phyloP scores from a whole-genome alignment of 1,284 basidiomycete species.

The Cerioporus squamosus region DNA sequence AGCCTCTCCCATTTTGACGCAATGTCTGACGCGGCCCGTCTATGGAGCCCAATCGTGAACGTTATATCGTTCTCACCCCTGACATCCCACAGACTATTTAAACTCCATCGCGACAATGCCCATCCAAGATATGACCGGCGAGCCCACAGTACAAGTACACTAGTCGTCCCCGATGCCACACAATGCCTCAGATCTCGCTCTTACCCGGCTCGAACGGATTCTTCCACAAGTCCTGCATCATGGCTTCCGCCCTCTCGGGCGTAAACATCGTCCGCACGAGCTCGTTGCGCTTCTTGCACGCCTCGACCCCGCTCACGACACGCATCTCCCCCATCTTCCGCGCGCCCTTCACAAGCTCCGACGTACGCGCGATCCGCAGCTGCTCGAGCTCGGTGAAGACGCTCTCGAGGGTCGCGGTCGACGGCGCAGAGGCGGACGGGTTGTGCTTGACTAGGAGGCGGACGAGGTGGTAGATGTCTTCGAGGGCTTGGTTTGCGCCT shows the following conservation, averaged over 20 bases:
- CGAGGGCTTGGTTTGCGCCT: slow-evolving; percentile 53
- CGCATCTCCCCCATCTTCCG: slow-evolving; percentile 42
- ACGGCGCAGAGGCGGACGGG: slow-evolving; percentile 31
- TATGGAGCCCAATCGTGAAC: too few species aligned
- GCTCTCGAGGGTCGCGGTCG: slow-evolving; percentile 34
- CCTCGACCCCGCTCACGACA: slow-evolving; percentile 40
- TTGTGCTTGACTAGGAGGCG: slow-evolving; percentile 41
- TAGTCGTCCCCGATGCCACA: too few species aligned
- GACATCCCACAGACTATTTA: too few species aligned
- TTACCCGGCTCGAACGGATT: not conserved
- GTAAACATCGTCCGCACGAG: too few species aligned
- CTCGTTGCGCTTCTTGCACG: slow-evolving; percentile 39
- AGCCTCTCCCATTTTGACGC: too few species aligned
- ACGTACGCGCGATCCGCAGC: slow-evolving; percentile 38
- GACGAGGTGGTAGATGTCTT: slow-evolving; percentile 47
- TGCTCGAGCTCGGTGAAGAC: slow-evolving; percentile 39
- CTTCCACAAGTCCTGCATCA: not conserved
- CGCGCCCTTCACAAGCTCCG: slow-evolving; percentile 42
- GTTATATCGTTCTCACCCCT: too few species aligned
- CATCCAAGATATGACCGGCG: too few species aligned
- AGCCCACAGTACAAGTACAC: too few species aligned
- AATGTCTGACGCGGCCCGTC: too few species aligned
- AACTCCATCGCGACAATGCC: too few species aligned
- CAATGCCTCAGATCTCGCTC: not conserved
- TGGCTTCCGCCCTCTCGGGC: not conserved